A percentile compares a stretch with the other conserved stretches of the same genome.
Evolutionary conservation across 2,329 filamentous ascomycete species (phyloP).

Genomic region (Microdochium trichocladiopsis): DNA sequence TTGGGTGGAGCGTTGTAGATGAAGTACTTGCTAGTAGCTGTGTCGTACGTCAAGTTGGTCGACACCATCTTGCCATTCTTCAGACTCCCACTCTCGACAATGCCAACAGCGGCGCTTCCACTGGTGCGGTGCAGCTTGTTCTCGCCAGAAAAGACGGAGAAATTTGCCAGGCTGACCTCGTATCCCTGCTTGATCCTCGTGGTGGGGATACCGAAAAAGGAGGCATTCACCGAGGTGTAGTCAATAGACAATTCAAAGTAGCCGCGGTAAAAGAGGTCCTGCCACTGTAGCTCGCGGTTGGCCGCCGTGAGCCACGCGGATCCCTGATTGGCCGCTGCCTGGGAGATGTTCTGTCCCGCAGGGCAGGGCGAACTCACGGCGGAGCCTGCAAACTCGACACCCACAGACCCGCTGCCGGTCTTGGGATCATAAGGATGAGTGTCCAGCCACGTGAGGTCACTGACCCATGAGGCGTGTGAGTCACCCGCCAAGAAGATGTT

Average conservation of each 20-base stretch:
- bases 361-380: slow-evolving; percentile 52
- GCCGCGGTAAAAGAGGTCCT: slow-evolving; percentile 56
- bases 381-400: slow-evolving; percentile 47
- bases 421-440: slow-evolving; percentile 32
- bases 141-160: slow-evolving; percentile 50
- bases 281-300: slow-evolving; percentile 55
- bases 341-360: slow-evolving; percentile 47
- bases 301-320: slow-evolving; percentile 33
- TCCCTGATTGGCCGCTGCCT: slow-evolving; percentile 36
- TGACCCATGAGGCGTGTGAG: slow-evolving; percentile 51
- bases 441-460: slow-evolving; percentile 40
- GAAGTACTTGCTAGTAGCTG: slow-evolving; percentile 24
- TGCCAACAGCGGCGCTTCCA: slow-evolving; percentile 12
- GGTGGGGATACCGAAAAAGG: slow-evolving; percentile 45
- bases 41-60: slow-evolving; percentile 51
- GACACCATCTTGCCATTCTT: slow-evolving; percentile 25
- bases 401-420: slow-evolving; percentile 37
- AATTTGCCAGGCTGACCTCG: slow-evolving; percentile 55
- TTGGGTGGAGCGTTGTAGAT: slow-evolving; percentile 6
- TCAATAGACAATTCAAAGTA: slow-evolving; percentile 55
- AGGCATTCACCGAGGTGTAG: slow-evolving; percentile 43
- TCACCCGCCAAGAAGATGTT: slow-evolving; percentile 59
- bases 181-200: slow-evolving; percentile 43
- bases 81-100: slow-evolving; percentile 36
- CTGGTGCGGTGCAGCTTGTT: slow-evolving; percentile 34